Conservation (phyloP, 768 basidiomycete species). For the Melanogaster broomeanus region DNA sequence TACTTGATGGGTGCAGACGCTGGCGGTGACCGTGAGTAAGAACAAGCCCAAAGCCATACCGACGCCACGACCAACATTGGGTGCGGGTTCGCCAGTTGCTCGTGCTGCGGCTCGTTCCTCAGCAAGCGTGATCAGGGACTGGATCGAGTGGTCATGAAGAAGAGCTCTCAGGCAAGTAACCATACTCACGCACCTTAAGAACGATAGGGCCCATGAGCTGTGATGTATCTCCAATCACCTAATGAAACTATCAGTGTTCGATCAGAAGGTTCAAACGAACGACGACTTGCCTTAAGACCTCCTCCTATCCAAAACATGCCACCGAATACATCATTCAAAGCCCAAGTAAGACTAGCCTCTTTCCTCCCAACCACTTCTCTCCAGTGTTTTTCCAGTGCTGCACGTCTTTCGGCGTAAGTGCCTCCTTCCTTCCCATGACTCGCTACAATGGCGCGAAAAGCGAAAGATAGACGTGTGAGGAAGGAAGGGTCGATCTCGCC, state of each 20-base stretch:
- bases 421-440: slow-evolving; percentile 4
- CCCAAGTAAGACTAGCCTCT: slow-evolving; percentile 55
- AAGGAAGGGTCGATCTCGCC: slow-evolving; percentile 47
- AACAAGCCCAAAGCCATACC: slow-evolving; percentile 61
- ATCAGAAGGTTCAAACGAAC: not conserved
- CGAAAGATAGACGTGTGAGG: slow-evolving; percentile 43
- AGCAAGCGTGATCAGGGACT: slow-evolving; percentile 64
- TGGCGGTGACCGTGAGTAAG: slow-evolving; percentile 48
- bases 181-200: slow-evolving; percentile 44
- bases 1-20: slow-evolving; percentile 66
- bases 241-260: not conserved
- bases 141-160: not conserved
- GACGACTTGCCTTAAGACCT: slow-evolving; percentile 44
- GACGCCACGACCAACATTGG: slow-evolving; percentile 54
- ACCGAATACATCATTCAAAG: slow-evolving; percentile 62
- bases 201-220: slow-evolving; percentile 66
- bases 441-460: slow-evolving; percentile 19
- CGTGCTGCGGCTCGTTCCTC: slow-evolving; percentile 46
- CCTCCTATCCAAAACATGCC: slow-evolving; percentile 65
- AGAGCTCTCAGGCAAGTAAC: not conserved
- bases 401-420: slow-evolving; percentile 26
- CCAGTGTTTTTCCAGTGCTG: slow-evolving; percentile 44
- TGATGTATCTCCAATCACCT: slow-evolving; percentile 62
- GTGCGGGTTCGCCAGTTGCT: slow-evolving; percentile 33
- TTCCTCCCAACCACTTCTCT: slow-evolving; percentile 44